Evolutionary conservation across 345 rosid species (phyloP).

Genomic region (Abelmoschus esculentus): DNA sequence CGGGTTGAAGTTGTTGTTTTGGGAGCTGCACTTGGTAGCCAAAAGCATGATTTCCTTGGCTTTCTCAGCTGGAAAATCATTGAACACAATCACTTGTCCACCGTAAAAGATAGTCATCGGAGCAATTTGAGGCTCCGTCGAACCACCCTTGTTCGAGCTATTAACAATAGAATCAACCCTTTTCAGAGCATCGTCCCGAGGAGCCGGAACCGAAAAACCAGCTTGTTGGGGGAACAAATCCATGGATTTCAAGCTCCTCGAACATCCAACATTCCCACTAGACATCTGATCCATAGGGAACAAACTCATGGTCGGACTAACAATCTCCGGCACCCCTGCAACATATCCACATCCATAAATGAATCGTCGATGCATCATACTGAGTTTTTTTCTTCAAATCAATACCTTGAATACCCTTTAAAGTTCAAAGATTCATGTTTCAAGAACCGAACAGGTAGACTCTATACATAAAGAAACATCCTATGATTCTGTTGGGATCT

Average conservation of each 20-base stretch:
- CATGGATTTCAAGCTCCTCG: constrained; percentile 38
- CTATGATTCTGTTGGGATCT: neutral
- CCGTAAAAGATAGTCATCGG: constrained; percentile 84
- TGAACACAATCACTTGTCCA: constrained; percentile 75
- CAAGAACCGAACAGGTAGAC: neutral
- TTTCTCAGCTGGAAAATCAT: constrained; percentile 70
- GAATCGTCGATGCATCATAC: constrained; percentile 5
- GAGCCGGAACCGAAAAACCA: constrained; percentile 30
- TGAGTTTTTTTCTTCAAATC: neutral
- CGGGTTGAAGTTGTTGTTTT: constrained; percentile 5
- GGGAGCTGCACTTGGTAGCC: constrained; percentile 45
- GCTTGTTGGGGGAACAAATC: constrained; percentile 51
- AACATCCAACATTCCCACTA: constrained; percentile 7
- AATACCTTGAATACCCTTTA: neutral
- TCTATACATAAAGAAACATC: constrained; percentile 8
- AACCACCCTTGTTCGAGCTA: constrained; percentile 3
- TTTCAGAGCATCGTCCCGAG: constrained; percentile 29
- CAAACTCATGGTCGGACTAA: constrained; percentile 46
- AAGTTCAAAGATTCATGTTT: neutral
- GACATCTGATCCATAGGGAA: constrained; percentile 34
- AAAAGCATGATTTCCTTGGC: constrained; percentile 69
- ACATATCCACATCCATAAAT: constrained; percentile 15
- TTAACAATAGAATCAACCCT: constrained; percentile 17
- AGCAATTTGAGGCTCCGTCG: constrained; percentile 33
- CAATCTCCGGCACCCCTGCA: constrained; percentile 27